Conservation (phyloP, 2,329 filamentous ascomycete genomes). For the Claviceps pazoutovae region DNA sequence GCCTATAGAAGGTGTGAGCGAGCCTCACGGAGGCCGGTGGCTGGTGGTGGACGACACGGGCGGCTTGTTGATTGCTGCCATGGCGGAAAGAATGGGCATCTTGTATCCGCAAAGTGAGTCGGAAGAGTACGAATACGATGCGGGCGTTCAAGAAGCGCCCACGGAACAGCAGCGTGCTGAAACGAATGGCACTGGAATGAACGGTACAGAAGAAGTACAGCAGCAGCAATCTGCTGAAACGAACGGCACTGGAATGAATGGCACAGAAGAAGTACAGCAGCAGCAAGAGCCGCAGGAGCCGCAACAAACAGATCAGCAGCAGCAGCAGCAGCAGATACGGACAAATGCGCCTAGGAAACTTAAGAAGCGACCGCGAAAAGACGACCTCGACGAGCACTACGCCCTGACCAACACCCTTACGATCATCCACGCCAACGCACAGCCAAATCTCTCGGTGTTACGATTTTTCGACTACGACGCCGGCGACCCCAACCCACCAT, state of each 20-base stretch:
- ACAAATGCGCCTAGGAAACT: conserved; percentile 4
- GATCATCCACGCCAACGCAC: conserved; percentile 64
- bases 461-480: conserved; percentile 82
- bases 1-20: conserved; percentile 13
- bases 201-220: neutral
- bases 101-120: conserved; percentile 37
- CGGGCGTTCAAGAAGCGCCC: neutral
- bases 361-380: conserved; percentile 18
- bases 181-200: neutral
- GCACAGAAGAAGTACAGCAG: neutral
- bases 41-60: conserved; percentile 78
- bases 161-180: conserved; percentile 1
- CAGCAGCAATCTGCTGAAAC: neutral
- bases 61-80: conserved; percentile 64
- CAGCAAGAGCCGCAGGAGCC: neutral
- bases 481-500: conserved; percentile 42
- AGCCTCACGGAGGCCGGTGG: conserved; percentile 42
- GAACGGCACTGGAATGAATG: neutral
- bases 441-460: conserved; percentile 76
- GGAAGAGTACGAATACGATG: conserved; percentile 3
- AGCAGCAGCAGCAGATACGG: neutral
- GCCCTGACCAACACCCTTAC: conserved; percentile 64
- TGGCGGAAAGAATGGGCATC: conserved; percentile 82
- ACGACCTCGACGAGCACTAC: conserved; percentile 50
- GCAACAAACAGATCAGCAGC: neutral